Evolutionary conservation across 495 filamentous ascomycete genomes (phyloP).

Genomic region (Neurospora tetraspora): DNA sequence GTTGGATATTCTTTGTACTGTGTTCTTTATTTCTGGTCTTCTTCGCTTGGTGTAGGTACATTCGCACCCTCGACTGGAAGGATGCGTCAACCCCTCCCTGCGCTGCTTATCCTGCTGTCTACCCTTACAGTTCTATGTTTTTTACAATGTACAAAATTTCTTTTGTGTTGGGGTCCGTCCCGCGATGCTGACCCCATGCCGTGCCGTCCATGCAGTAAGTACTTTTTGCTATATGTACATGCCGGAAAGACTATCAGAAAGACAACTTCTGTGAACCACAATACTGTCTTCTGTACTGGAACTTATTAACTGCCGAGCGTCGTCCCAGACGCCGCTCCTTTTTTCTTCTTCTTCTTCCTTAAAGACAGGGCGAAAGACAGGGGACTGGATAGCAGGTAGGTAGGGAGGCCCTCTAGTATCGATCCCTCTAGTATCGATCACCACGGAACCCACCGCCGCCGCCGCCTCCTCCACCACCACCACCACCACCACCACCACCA

Average conservation of each 20-base stretch:
- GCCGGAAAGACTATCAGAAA: neutral
- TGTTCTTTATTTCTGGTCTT: neutral
- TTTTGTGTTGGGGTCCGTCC: neutral
- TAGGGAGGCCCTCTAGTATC: neutral
- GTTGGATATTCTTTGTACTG: neutral
- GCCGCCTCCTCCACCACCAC: constrained; percentile 10
- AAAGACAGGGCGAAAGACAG: neutral
- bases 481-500: neutral
- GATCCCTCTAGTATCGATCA: neutral
- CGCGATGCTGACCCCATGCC: neutral
- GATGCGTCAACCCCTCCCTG: neutral
- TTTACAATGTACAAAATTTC: neutral
- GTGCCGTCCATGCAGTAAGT: neutral
- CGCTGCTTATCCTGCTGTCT: neutral
- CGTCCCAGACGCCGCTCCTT: neutral
- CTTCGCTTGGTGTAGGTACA: neutral
- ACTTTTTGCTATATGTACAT: neutral
- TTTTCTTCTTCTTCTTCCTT: neutral
- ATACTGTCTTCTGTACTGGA: neutral
- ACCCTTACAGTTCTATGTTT: neutral
- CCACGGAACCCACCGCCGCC: constrained; percentile 4
- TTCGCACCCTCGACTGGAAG: neutral
- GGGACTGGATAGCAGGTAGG: neutral
- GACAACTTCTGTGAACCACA: neutral
- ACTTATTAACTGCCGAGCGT: neutral